phyloP scores from a whole-genome alignment of 2,329 filamentous ascomycete species.

The Epichloe aotearoae region DNA sequence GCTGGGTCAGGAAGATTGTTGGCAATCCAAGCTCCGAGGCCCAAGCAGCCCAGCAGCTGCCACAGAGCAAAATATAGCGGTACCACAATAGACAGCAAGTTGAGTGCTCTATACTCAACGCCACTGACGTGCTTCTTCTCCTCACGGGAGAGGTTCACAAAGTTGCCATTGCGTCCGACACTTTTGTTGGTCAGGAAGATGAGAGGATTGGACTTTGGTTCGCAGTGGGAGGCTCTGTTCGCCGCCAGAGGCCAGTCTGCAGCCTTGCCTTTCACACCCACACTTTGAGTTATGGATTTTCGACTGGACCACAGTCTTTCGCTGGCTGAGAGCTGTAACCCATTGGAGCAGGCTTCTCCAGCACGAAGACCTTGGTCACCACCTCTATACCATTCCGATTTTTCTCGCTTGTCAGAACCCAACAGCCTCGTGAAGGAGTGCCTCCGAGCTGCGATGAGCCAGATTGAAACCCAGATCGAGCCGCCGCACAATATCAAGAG shows the following conservation, averaged over 20 bases:
- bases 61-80: slow-evolving; percentile 46
- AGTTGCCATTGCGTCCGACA: slow-evolving; percentile 39
- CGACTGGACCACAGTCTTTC: neutral
- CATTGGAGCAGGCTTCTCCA: neutral
- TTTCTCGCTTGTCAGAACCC: slow-evolving; percentile 26
- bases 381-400: neutral
- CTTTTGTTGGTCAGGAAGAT: neutral
- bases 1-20: slow-evolving; percentile 35
- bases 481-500: slow-evolving; percentile 53
- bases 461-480: slow-evolving; percentile 52
- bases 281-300: neutral
- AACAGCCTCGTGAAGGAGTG: slow-evolving; percentile 50
- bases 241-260: neutral
- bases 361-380: neutral
- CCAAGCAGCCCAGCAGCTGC: slow-evolving; percentile 45
- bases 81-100: slow-evolving; percentile 44
- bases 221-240: neutral
- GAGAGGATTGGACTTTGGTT: neutral
- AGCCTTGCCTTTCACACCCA: neutral
- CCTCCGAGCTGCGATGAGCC: slow-evolving; percentile 47
- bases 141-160: slow-evolving; percentile 36
- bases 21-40: slow-evolving; percentile 47
- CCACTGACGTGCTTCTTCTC: slow-evolving; percentile 29
- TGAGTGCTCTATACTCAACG: slow-evolving; percentile 47
- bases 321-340: neutral